Evolutionary conservation across 1,284 basidiomycete species (phyloP), one percentile per base, ranked within the genome.

Genomic region (Leccinum subatratum): DNA sequence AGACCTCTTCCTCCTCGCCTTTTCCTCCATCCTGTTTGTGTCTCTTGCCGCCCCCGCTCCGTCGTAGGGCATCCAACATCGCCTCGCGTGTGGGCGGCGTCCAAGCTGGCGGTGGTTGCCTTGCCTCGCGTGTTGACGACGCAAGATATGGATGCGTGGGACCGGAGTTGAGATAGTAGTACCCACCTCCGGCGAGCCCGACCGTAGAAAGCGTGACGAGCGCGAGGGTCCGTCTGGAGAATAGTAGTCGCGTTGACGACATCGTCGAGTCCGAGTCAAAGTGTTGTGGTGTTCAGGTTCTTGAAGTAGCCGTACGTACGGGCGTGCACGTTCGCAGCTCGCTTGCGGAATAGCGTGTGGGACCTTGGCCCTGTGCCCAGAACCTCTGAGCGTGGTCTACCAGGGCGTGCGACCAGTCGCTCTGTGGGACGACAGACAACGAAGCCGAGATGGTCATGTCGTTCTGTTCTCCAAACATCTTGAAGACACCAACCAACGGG

Each of bases 401-500:
- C 2, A 97, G 91, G 25, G 85, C 84, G 9, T 80, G 73, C 0
- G 92, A 80, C 76, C 93, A 89, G 63, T 91, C 89, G 18, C 94
- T 90, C 63, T 86, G 84, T 5, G 80, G 82, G 71, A 82, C 91
- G 77, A 84, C 87, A 8, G 87, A 83, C 39, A 96, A 81, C 7
- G 91, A 85, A 1, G 88, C 82, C 1, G 81, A 80, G n/a, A 95
- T 85, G 1, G 85, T 81, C 37, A 96, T 81, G 30, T 88, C 85
- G 70, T 91, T 88, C 60, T 96, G 83, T 64, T 87, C 84, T 2
- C 89, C 92, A 77, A 95, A 96, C 74, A 92, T 92, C 69, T 87
- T 86, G 80, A 95, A 93, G 62, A 98, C 87, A 42, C 90, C 86
- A 8, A 96, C 82, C 4, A 97, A 78, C 3, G 94, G 88, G 73